These are phyloP conservation scores for Cocos nucifera DNA, from an alignment of 176 grass and related monocot genomes.

Conservation along the genomic window DNA sequence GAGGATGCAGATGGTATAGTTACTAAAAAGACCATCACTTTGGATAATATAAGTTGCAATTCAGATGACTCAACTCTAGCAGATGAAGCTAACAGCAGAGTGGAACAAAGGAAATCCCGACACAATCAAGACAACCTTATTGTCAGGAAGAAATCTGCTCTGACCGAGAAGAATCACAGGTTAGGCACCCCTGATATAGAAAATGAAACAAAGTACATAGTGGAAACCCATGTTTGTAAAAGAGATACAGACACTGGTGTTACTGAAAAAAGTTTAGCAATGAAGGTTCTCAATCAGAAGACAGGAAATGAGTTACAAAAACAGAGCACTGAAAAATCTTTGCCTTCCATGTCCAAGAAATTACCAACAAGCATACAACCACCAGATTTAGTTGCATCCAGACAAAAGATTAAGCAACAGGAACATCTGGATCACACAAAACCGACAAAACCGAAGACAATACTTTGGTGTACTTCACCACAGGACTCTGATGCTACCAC, in stretches of 20 bases:
- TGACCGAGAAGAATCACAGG: constrained; percentile 40
- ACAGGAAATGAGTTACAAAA: constrained; percentile 30
- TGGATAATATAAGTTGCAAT: constrained; percentile 22
- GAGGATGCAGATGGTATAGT: constrained; percentile 5
- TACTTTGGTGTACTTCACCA: constrained; percentile 62
- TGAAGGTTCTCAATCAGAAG: constrained; percentile 31
- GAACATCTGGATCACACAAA: constrained; percentile 30
- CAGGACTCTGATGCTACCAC: constrained; percentile 47
- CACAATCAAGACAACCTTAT: constrained; percentile 20
- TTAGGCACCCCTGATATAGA: constrained; percentile 34
- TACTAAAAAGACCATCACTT: constrained; percentile 16
- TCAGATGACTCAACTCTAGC: constrained; percentile 18
- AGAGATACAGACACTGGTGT: constrained; percentile 24
- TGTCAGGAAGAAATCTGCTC: constrained; percentile 25
- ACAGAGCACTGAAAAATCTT: constrained; percentile 39
- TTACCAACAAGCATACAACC: constrained; percentile 28
- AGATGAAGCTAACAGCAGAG: constrained; percentile 21
- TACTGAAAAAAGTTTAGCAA: constrained; percentile 44
- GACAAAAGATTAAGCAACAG: constrained; percentile 30
- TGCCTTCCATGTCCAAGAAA: constrained; percentile 42
- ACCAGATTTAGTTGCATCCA: constrained; percentile 26
- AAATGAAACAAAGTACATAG: constrained; percentile 40
- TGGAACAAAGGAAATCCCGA: constrained; percentile 19
- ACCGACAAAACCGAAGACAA: constrained; percentile 39
- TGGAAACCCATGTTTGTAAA: constrained; percentile 26